Evolutionary conservation across 208 protist species (phyloP).

Genomic region (Trichomonas tenax): DNA sequence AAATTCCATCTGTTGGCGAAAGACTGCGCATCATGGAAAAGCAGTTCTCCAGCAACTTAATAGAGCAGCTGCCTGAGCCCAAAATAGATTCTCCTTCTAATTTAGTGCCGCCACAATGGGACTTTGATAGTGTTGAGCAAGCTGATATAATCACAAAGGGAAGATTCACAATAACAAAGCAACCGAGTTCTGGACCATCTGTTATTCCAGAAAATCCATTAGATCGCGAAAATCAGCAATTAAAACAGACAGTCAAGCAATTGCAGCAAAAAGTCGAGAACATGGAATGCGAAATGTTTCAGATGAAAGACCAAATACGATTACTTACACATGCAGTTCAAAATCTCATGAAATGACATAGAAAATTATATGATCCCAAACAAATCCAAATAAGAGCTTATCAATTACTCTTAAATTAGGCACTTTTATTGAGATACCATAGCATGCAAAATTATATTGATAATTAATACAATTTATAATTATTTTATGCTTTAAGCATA

Average conservation of each 20-base stretch:
- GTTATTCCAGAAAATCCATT: background rate
- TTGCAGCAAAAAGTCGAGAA: background rate
- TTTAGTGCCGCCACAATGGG: background rate
- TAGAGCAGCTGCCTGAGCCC: background rate
- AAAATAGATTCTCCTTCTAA: background rate
- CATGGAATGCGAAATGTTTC: background rate
- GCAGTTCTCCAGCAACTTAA: background rate
- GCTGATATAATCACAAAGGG: background rate
- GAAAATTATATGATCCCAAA: no score
- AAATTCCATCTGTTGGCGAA: background rate
- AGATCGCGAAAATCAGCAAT: background rate
- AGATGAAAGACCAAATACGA: background rate
- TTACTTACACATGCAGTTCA: background rate
- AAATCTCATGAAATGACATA: background rate
- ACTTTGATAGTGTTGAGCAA: background rate
- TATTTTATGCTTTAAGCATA: no score
- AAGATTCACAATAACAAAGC: background rate
- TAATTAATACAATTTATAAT: no score
- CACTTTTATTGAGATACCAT: no score
- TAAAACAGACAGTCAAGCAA: background rate
- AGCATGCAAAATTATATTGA: no score
- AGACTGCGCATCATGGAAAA: background rate
- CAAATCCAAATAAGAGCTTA: no score
- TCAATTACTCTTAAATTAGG: no score
- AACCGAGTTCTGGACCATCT: background rate